Percentiles rank a stretch among this genome's conserved stretches.
Evolutionary conservation across 148 eudicot genomes (phyloP).

Genomic region (Fagopyrum homotropicum): DNA sequence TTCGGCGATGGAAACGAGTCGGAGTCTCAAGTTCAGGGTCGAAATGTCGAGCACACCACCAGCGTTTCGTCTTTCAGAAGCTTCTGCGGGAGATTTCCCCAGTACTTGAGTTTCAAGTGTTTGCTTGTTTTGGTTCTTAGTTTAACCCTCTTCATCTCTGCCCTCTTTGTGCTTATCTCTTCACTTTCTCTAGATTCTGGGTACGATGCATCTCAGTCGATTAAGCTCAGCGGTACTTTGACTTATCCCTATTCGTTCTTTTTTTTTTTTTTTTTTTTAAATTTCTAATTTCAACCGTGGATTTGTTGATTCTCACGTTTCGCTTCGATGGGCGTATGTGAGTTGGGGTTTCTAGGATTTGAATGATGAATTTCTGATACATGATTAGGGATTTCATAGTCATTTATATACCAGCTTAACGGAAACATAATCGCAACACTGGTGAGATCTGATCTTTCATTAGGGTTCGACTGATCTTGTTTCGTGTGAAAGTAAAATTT

Average conservation of each 20-base stretch:
- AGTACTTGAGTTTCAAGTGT: conserved; percentile 2
- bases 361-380: not conserved
- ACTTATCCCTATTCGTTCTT: not conserved
- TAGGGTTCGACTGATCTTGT: not conserved
- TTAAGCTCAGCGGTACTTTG: not conserved
- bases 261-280: not conserved
- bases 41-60: conserved; percentile 1
- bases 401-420: not conserved
- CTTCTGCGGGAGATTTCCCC: conserved; percentile 7
- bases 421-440: not conserved
- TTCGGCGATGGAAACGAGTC: not conserved
- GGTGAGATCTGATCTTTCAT: not conserved
- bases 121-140: conserved; percentile 6
- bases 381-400: not conserved
- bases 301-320: not conserved
- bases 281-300: not conserved
- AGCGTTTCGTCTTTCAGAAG: not conserved
- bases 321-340: not conserved
- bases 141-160: conserved; percentile 1
- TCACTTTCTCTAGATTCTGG: not conserved
- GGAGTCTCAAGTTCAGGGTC: not conserved
- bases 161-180: conserved; percentile 1
- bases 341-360: conserved; percentile 3
- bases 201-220: conserved; percentile 2
- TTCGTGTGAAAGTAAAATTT: too few species aligned